Conservation (phyloP, 768 basidiomycete genomes). For the Russula vinacea region DNA sequence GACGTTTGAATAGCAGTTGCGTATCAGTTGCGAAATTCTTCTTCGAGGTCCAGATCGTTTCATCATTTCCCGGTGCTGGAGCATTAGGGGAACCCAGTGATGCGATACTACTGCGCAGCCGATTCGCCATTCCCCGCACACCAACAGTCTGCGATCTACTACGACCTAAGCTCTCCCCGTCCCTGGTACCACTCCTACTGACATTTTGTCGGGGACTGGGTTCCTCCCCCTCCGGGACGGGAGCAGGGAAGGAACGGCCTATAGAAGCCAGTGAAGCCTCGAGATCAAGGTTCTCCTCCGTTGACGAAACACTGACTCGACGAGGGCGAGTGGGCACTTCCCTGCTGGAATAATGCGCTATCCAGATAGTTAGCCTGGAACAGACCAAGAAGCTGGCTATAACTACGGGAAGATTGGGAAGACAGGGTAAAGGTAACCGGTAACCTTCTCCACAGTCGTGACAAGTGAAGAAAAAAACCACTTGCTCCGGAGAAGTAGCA, state of each 20-base stretch:
- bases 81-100: constrained; percentile 50
- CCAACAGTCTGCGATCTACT: constrained; percentile 25
- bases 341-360: constrained; percentile 32
- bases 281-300: constrained; percentile 32
- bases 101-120: constrained; percentile 46
- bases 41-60: constrained; percentile 71
- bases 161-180: constrained; percentile 14
- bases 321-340: constrained; percentile 18
- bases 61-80: constrained; percentile 35
- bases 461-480: not conserved
- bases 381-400: not conserved
- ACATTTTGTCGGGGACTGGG: constrained; percentile 2
- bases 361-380: constrained; percentile 8
- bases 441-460: not conserved
- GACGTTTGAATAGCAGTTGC: constrained; percentile 82
- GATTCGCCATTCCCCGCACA: constrained; percentile 37
- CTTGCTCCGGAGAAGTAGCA: not conserved
- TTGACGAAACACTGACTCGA: constrained; percentile 30
- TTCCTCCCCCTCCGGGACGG: constrained; percentile 28
- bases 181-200: constrained; percentile 2
- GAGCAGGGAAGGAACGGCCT: constrained; percentile 17
- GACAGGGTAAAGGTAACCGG: not conserved
- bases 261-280: constrained; percentile 33
- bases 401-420: not conserved
- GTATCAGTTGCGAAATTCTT: constrained; percentile 82